These are phyloP conservation scores for Albizia julibrissin DNA, from an alignment of 306 rosid genomes.

Conservation along the genomic window DNA sequence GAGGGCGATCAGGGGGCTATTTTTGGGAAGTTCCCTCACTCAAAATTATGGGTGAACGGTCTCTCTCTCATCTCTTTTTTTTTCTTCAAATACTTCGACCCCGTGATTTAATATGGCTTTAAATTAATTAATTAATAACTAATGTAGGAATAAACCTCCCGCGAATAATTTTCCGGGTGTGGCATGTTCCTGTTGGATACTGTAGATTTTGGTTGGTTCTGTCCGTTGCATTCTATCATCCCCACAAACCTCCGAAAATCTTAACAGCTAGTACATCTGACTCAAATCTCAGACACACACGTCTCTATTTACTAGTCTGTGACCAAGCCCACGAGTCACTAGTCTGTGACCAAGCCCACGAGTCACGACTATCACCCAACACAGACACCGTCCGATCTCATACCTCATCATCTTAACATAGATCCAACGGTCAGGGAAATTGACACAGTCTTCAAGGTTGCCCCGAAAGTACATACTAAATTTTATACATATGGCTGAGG, in stretches of 20 bases:
- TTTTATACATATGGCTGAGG: slow-evolving; percentile 32
- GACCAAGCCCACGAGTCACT: neutral
- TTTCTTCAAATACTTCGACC: no score
- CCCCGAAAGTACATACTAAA: neutral
- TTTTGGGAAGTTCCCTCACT: no score
- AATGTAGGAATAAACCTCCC: neutral
- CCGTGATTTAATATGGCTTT: no score
- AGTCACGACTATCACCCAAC: neutral
- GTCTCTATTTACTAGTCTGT: neutral
- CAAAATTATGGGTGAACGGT: no score
- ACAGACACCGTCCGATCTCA: slow-evolving; percentile 23
- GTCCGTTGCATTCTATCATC: slow-evolving; percentile 1
- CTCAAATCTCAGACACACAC: neutral
- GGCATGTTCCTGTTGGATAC: slow-evolving; percentile 33
- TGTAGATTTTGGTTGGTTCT: slow-evolving; percentile 11
- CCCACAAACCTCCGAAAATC: slow-evolving; percentile 8
- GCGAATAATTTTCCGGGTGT: slow-evolving; percentile 15
- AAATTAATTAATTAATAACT: neutral
- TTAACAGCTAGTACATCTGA: neutral
- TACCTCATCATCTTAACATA: neutral
- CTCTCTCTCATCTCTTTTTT: no score
- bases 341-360: neutral
- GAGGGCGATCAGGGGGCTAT: no score
- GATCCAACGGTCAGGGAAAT: neutral
- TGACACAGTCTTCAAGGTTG: neutral